Conservation (phyloP, 495 filamentous ascomycete species). For the Aspergillus wentii region DNA sequence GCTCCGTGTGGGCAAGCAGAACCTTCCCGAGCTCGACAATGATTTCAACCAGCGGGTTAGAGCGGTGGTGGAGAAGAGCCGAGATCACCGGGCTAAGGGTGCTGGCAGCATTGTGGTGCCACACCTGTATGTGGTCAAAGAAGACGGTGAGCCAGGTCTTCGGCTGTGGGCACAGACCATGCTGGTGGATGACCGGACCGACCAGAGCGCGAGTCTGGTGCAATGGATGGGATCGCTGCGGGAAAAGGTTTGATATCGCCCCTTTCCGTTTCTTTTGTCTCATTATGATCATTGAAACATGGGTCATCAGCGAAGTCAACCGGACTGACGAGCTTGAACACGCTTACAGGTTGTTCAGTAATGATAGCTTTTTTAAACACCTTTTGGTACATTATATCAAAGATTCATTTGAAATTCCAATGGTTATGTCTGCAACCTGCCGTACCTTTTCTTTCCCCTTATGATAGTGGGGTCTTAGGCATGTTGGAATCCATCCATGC, state of each 20-base stretch:
- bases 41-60: constrained; percentile 95
- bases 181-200: constrained; percentile 90
- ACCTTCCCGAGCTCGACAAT: constrained; percentile 79
- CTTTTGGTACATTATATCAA: constrained; percentile 20
- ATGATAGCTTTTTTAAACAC: constrained; percentile 18
- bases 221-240: constrained; percentile 90
- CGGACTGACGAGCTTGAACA: constrained; percentile 21
- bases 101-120: constrained; percentile 89
- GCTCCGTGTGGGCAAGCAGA: constrained; percentile 86
- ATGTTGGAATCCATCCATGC: no score
- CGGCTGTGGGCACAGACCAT: constrained; percentile 96
- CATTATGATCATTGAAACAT: constrained; percentile 6
- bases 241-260: constrained; percentile 78
- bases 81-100: constrained; percentile 76
- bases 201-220: constrained; percentile 83
- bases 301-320: constrained; percentile 11
- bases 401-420: constrained; percentile 15
- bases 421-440: no score
- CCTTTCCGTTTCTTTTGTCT: constrained; percentile 9
- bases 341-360: constrained; percentile 27
- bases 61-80: constrained; percentile 85
- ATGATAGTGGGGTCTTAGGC: no score
- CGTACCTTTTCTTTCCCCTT: no score
- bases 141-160: constrained; percentile 92
- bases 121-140: constrained; percentile 86